These are phyloP conservation scores for Epichloe typhina DNA, from an alignment of 2,329 filamentous ascomycete species.

Conservation along the genomic window DNA sequence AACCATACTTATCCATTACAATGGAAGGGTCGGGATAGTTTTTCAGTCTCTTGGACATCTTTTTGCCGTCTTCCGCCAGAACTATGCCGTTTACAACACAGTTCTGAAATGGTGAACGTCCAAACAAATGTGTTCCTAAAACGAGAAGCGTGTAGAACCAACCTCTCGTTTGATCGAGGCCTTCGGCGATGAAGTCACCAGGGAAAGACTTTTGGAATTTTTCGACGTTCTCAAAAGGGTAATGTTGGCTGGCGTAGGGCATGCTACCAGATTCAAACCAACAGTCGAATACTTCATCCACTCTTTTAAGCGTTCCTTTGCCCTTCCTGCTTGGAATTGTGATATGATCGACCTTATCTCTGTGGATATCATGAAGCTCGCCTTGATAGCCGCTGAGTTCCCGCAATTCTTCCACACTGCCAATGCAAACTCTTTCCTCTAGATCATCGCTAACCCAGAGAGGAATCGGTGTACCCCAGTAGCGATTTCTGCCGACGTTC, in stretches of 20 bases:
- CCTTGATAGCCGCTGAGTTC: conserved; percentile 76
- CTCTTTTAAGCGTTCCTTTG: conserved; percentile 66
- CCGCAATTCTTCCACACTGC: conserved; percentile 73
- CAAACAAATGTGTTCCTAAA: conserved; percentile 77
- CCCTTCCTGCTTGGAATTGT: conserved; percentile 85
- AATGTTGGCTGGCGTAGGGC: conserved; percentile 85
- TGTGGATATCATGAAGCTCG: conserved; percentile 74
- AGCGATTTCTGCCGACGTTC: conserved; percentile 88
- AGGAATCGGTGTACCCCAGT: conserved; percentile 89
- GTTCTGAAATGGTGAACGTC: conserved; percentile 78
- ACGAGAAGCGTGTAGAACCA: conserved; percentile 96
- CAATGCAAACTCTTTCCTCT: conserved; percentile 75
- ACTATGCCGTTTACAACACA: conserved; percentile 96
- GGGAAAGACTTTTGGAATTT: conserved; percentile 72
- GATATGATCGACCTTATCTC: conserved; percentile 86
- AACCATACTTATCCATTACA: conserved; percentile 79
- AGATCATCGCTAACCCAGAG: conserved; percentile 85
- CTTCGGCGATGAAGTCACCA: conserved; percentile 89
- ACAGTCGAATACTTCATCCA: conserved; percentile 88
- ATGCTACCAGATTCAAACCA: conserved; percentile 96
- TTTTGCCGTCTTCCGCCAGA: conserved; percentile 87
- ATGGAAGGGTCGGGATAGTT: conserved; percentile 84
- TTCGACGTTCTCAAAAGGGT: conserved; percentile 80
- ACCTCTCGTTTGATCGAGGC: conserved; percentile 82
- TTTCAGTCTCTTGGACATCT: conserved; percentile 95